Conservation (phyloP, 805 yeast species). For the Barnettozyma wickerhamii region DNA sequence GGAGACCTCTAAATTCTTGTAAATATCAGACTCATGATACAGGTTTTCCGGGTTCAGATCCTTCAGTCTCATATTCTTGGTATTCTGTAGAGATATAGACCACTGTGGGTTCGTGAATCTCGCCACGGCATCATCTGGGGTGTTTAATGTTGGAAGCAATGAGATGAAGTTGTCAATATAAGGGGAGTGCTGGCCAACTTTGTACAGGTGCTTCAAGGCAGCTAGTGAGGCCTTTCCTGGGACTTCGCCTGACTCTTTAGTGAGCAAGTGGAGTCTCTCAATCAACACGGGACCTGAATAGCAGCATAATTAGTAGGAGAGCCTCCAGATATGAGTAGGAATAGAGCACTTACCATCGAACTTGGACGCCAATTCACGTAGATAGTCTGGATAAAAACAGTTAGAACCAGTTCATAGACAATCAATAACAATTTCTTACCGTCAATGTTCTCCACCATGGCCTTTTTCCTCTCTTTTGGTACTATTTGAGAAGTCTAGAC, state of each 20-base stretch:
- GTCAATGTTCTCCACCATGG: conserved; percentile 6
- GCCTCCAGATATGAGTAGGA: not conserved
- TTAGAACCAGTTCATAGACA: not conserved
- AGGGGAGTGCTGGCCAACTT: conserved; percentile 16
- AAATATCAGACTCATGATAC: conserved; percentile 21
- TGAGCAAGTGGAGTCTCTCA: conserved; percentile 17
- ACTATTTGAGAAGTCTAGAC: no score
- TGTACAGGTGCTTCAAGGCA: conserved; percentile 17
- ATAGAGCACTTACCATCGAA: conserved; percentile 6
- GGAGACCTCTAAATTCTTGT: conserved; percentile 16
- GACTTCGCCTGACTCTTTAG: conserved; percentile 1
- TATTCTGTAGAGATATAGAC: conserved; percentile 1
- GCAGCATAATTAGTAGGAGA: conserved; percentile 1
- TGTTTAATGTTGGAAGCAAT: conserved; percentile 2
- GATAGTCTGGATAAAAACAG: not conserved
- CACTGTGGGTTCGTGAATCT: conserved; percentile 10
- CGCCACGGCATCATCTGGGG: not conserved
- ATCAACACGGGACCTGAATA: conserved; percentile 19
- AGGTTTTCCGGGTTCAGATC: conserved; percentile 17
- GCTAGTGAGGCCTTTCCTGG: conserved; percentile 14
- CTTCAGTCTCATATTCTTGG: conserved; percentile 7
- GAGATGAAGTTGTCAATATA: conserved; percentile 13
- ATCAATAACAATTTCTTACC: not conserved
- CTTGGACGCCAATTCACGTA: conserved; percentile 3
- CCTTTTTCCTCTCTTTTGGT: not conserved